Evolutionary conservation across 192 early-diverging fungal genomes (phyloP), one percentile per base, ranked within the genome.

Genomic region (Thamnidium elegans): DNA sequence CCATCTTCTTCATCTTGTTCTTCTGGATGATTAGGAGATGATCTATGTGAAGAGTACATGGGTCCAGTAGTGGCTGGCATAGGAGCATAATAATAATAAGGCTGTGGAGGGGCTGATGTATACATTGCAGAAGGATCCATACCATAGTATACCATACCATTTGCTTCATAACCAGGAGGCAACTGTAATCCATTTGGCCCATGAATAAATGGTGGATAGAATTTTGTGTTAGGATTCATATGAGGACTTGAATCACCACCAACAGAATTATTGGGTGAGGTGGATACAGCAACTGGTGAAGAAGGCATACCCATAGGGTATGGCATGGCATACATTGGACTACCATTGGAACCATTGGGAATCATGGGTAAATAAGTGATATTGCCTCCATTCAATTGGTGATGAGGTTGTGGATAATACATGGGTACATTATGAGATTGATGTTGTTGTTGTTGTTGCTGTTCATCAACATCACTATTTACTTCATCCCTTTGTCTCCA

Each of bases 91-190:
- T 67, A 67, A 17, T 67, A 67, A 21, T 67, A 67, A 32, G 45
- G 46, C 7, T 59, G 58, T 11, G 55, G 55, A 9, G 36, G 36
- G 0, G 7, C 36, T n/a, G 46, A 0, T 5, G 39, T 9, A 50
- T 62, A 65, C 51, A 69, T 63, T 0, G 63, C 54, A n/a, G 53
- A 56, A 3, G 69, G 54, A 26, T 66, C 63, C 31, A 63, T 55
- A 11, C 55, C 55, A 44, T 71, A 71, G 61, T 71, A 71, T 14
- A 71, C 63, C 69, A 71, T 71, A 15, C 69, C 69, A 32, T 71
- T 71, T 1, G 69, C 63, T 46, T 71, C 69, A 69, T 54, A 63
- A 0, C 60, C 60, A 50, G 60, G 60, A 50, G 60, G 47, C 7
- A 15, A 21, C 7, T 62, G 46, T 7, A 47, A 46, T 31, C 15